phyloP scores from a whole-genome alignment of 768 basidiomycete species.

The Mycena leptocephala region DNA sequence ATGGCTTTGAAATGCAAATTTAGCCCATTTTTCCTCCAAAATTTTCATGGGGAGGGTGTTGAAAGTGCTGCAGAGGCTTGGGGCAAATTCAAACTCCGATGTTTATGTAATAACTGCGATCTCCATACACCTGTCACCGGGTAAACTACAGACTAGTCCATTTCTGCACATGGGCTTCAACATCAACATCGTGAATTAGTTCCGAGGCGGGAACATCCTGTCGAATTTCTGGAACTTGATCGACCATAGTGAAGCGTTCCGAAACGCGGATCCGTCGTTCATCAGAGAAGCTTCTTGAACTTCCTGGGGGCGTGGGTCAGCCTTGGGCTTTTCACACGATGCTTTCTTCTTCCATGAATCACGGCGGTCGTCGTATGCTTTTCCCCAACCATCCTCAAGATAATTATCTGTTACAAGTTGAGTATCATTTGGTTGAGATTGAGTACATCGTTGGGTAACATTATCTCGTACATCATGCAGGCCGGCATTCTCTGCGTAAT shows the following conservation, averaged over 20 bases:
- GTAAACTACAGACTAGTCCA: no score
- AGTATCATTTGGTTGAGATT: not conserved
- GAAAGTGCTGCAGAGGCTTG: no score
- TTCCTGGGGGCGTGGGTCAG: not conserved
- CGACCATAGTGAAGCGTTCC: not conserved
- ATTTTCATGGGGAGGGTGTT: no score
- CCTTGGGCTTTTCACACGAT: not conserved
- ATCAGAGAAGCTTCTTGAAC: not conserved
- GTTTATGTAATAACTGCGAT: no score
- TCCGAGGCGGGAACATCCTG: conserved; percentile 2
- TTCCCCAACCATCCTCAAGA: conserved; percentile 30
- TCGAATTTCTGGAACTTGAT: conserved; percentile 1
- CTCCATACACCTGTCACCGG: no score
- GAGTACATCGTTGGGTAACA: not conserved
- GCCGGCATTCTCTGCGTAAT: conserved; percentile 16
- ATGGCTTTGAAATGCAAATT: no score
- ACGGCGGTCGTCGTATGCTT: conserved; percentile 33
- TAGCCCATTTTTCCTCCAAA: no score
- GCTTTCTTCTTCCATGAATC: conserved; percentile 28
- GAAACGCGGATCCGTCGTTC: conserved; percentile 17
- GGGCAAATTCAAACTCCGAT: no score
- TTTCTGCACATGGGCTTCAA: conserved; percentile 37
- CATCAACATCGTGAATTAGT: conserved; percentile 22
- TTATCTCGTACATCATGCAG: not conserved
- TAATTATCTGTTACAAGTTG: not conserved